phyloP scores from a whole-genome alignment of 768 basidiomycete species.

The Amanita exitialis region DNA sequence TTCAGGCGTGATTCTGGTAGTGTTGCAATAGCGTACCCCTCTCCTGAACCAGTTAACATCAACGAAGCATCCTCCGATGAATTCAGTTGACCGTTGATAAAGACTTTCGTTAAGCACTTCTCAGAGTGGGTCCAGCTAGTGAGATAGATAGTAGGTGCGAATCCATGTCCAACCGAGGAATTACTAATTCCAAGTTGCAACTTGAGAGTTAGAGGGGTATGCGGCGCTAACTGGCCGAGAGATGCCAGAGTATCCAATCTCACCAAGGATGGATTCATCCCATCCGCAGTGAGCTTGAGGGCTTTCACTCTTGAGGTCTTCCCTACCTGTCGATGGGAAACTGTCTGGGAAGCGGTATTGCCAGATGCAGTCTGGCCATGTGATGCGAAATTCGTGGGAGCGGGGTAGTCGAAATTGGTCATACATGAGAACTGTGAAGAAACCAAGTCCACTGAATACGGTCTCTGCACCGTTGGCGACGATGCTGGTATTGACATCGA shows the following conservation, averaged over 20 bases:
- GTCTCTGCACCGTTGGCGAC: not conserved
- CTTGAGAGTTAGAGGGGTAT: slow-evolving; percentile 39
- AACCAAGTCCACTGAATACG: not conserved
- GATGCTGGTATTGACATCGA: not conserved
- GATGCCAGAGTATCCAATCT: slow-evolving; percentile 45
- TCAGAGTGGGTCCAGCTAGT: slow-evolving; percentile 44
- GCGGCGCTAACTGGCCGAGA: slow-evolving; percentile 22
- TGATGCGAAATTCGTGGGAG: not conserved
- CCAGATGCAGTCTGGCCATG: not conserved
- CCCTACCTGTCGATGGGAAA: not conserved
- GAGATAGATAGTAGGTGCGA: slow-evolving; percentile 47
- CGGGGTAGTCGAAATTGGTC: not conserved
- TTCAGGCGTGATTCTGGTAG: slow-evolving; percentile 61
- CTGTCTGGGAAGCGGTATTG: not conserved
- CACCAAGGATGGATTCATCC: slow-evolving; percentile 54
- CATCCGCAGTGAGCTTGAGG: slow-evolving; percentile 32
- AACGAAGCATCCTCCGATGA: slow-evolving; percentile 43
- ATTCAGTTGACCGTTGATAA: slow-evolving; percentile 37
- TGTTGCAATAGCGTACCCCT: slow-evolving; percentile 41
- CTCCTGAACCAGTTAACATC: slow-evolving; percentile 34
- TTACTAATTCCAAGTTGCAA: slow-evolving; percentile 53
- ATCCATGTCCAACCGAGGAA: slow-evolving; percentile 52
- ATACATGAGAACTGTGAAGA: not conserved
- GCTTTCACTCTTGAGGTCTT: not conserved
- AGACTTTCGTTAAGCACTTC: slow-evolving; percentile 55